These are phyloP conservation scores for Parachaetomium inaequale DNA, from an alignment of 495 filamentous ascomycete species.

Conservation along the genomic window DNA sequence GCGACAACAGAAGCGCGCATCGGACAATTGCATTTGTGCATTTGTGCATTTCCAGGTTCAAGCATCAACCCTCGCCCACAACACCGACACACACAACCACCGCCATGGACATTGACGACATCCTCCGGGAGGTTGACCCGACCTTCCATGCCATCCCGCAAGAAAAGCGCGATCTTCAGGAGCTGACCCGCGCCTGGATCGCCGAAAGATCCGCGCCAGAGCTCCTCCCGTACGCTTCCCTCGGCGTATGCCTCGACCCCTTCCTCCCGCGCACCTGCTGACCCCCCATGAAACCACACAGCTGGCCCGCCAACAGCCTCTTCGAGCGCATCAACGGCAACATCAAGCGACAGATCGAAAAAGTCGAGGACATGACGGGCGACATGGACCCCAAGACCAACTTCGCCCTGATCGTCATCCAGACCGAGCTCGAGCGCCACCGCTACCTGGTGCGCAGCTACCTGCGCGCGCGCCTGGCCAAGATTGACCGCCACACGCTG, in stretches of 20 bases:
- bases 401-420: slow-evolving; percentile 88
- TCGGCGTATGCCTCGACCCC: background rate
- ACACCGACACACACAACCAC: background rate
- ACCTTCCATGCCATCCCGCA: slow-evolving; percentile 50
- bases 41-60: background rate
- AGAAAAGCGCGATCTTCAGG: slow-evolving; percentile 76
- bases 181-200: slow-evolving; percentile 87
- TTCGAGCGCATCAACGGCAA: slow-evolving; percentile 73
- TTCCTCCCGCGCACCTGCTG: slow-evolving; percentile 9
- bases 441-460: slow-evolving; percentile 87
- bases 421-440: slow-evolving; percentile 91
- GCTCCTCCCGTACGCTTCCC: slow-evolving; percentile 50
- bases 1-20: background rate
- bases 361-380: slow-evolving; percentile 71
- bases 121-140: slow-evolving; percentile 75
- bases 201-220: slow-evolving; percentile 87
- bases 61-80: too few relatives aligned
- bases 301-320: slow-evolving; percentile 49
- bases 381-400: slow-evolving; percentile 82
- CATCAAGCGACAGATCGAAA: slow-evolving; percentile 65
- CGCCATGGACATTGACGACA: slow-evolving; percentile 83
- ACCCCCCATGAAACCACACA: slow-evolving; percentile 24
- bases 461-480: slow-evolving; percentile 78
- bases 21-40: background rate
- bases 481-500: slow-evolving; percentile 71